Evolutionary conservation across 1,284 basidiomycete species (phyloP), one percentile per base, ranked within the genome.

Genomic region (Rhodotorula sp.): DNA sequence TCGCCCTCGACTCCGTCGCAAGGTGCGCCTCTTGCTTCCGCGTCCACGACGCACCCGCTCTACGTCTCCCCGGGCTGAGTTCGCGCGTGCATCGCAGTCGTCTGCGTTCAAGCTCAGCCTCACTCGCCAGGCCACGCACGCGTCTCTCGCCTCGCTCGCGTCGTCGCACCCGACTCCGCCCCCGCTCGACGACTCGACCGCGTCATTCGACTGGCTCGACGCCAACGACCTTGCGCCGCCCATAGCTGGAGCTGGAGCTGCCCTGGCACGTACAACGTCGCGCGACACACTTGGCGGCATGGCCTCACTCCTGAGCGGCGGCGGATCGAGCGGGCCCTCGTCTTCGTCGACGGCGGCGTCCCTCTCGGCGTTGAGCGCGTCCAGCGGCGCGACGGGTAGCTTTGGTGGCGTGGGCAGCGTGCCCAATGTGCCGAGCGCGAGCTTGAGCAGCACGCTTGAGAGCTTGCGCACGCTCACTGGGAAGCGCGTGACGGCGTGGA

Each of bases 401-500:
- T 8, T 45, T 0, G 44, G 27, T 17, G 50, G 58, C 8, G 41
- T 65, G 19, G 68, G 56, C n/a, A 61, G 61, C 44, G 50, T 71
- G 16, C 70, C 72, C 13, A 74, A 74, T 50, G 53, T 68, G 2
- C 70, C 70, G 12, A 57, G 53, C 19, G 54, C 61, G 1, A 60
- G 61, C 13, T 63, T 77, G 45, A 62, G 66, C 14, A 54, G 57
- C 9, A 73, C 77, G n/a, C 66, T 77, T 21, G 78, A 78, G 23
- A 45, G 54, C 25, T 82, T 91, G 63, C 58, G 77, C 48, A 88
- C 91, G 78, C 82, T 91, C 62, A 86, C 92, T 14, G 88, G 90
- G 82, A 93, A 92, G 84, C 84, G 91, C 70, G 89, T 93, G 72
- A 86, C 91, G 77, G 91, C 91, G 9, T 83, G 93, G 77, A 91